Percentiles rank a stretch among this genome's conserved stretches.
phyloP scores from a whole-genome alignment of 345 rosid species.

The Lepidium aucheri region DNA sequence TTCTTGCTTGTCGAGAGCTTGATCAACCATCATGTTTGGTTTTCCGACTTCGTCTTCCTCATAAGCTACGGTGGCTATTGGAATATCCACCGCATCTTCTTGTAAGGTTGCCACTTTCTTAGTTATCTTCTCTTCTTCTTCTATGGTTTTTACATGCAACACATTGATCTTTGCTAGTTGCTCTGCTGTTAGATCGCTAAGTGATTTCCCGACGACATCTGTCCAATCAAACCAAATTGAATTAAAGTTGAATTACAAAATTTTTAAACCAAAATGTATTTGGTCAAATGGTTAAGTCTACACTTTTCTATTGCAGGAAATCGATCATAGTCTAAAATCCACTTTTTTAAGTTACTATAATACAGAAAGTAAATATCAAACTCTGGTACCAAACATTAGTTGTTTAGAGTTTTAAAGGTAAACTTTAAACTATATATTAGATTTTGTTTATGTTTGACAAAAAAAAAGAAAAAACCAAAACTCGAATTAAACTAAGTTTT shows the following conservation, averaged over 20 bases:
- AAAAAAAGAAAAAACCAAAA: too few species aligned
- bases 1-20: constrained; percentile 28
- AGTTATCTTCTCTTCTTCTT: constrained; percentile 35
- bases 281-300: too few species aligned
- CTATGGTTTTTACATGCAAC: constrained; percentile 28
- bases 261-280: too few species aligned
- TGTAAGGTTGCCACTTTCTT: constrained; percentile 32
- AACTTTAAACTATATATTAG: too few species aligned
- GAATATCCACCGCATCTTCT: constrained; percentile 42
- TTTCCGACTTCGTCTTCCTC: neutral
- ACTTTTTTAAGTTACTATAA: too few species aligned
- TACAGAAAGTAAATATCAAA: too few species aligned
- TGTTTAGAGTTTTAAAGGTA: too few species aligned
- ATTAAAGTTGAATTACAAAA: neutral
- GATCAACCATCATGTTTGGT: constrained; percentile 16
- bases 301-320: too few species aligned
- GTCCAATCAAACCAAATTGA: neutral
- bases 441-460: too few species aligned
- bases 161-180: constrained; percentile 28
- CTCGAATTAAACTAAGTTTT: too few species aligned
- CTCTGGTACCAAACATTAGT: too few species aligned
- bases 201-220: constrained; percentile 15
- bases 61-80: constrained; percentile 27
- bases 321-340: too few species aligned
- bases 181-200: constrained; percentile 25